A percentile compares a stretch with the other conserved stretches of the same genome.
Evolutionary conservation across 2,329 filamentous ascomycete species (phyloP).

Genomic region (Colletotrichum gloeosporioides): DNA sequence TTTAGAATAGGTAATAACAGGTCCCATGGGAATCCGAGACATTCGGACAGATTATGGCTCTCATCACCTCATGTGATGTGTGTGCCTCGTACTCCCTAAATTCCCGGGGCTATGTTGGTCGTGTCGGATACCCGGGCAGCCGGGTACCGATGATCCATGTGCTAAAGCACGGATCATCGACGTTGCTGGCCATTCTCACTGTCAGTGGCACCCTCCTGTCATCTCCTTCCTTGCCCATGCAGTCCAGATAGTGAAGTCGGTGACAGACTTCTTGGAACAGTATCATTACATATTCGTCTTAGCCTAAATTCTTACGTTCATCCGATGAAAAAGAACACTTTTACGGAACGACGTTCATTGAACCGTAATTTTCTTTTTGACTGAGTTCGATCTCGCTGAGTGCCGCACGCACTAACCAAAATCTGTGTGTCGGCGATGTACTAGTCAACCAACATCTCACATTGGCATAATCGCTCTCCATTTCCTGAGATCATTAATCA

Average conservation of each 20-base stretch:
- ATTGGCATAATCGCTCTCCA: not conserved
- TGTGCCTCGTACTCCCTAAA: not conserved
- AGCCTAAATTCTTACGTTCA: accelerated
- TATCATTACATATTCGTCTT: not conserved
- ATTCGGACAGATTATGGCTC: not conserved
- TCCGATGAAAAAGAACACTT: not conserved
- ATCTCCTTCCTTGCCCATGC: not conserved
- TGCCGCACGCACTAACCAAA: not conserved
- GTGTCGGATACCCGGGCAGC: not conserved
- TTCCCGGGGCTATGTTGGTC: not conserved
- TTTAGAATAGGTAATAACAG: not conserved
- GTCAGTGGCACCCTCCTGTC: not conserved
- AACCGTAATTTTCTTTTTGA: not conserved
- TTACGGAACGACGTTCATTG: not conserved
- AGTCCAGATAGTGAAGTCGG: not conserved
- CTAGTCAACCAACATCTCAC: not conserved
- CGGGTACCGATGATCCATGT: not conserved
- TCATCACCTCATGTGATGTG: not conserved
- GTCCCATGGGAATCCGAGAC: not conserved
- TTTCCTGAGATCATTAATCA: not conserved
- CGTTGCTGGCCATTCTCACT: not conserved
- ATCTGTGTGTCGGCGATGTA: not conserved
- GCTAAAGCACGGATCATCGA: not conserved
- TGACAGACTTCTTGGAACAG: not conserved
- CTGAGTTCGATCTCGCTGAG: not conserved